Evolutionary conservation across 2,329 filamentous ascomycete species (phyloP), one percentile per base, ranked within the genome.

Genomic region (Sclerotiophoma versabilis): DNA sequence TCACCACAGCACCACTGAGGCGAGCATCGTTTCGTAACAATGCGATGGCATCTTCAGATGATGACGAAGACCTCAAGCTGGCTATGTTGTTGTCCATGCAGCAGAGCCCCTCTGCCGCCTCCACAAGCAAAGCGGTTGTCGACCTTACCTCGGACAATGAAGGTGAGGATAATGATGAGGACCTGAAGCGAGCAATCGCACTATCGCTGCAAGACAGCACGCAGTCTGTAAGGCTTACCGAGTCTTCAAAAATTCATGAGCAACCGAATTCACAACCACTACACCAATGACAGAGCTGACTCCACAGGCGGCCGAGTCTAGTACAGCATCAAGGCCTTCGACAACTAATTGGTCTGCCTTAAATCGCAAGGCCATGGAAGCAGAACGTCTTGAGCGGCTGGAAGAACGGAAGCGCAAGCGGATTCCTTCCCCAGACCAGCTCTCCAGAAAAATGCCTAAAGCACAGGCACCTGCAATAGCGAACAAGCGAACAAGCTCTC

Each of bases 311-410:
- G 23, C 29, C 5, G 15, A 30, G 17, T 14, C 20, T 6, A 12
- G 20, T 14, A 8, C 38, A 11, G 15, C 22, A 12, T 11, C 12
- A 22, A 30, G 22, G 10, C n/a, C 33, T 2, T 26, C 19, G 10
- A 7, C 27, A 22, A 17, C 14, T 14, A 34, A 10, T 38, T 22
- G 20, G 3, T 46, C 83, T 4, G 82, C 83, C 3, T 75, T 96
- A 1, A 84, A 96, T 76, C 84, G 93, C 29, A 91, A 87, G 74
- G 84, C 86, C 46, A 95, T 96, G 91, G 93, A 97, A 73, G 81
- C 87, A 65, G 92, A 96, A 70, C 86, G 93, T 33, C 81, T 96
- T 12, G 87, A 85, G 19, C 84, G 93, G 62, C 73, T 87, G 17
- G 81, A 77, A 32, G 81, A 80, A 29, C 77, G 81, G 36, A 90